A percentile compares a stretch with the other conserved stretches of the same genome.
These are phyloP conservation scores for Cutaneotrichosporon daszewskae DNA, from an alignment of 1,284 basidiomycete species.

Conservation along the genomic window DNA sequence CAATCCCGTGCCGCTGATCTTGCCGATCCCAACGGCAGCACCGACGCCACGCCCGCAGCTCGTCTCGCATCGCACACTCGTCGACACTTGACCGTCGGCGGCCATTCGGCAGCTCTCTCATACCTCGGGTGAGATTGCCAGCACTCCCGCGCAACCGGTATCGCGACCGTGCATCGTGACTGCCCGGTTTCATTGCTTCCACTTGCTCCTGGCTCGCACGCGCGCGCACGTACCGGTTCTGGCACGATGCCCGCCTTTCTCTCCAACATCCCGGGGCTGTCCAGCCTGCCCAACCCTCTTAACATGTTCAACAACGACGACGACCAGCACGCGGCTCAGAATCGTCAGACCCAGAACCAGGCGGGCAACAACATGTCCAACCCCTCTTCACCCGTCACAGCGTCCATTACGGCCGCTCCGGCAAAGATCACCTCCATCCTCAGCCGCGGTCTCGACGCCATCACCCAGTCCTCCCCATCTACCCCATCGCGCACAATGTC, in stretches of 20 bases:
- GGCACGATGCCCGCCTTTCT: constrained; percentile 4
- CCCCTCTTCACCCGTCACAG: not conserved
- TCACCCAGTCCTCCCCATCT: not conserved
- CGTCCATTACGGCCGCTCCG: not conserved
- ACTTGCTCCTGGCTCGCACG: not conserved
- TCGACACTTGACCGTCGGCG: no score
- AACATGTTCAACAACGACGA: constrained; percentile 23
- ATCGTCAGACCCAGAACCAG: not conserved
- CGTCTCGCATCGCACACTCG: no score
- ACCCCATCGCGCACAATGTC: not conserved
- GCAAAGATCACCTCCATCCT: not conserved
- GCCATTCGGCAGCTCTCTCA: no score
- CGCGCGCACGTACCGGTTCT: no score
- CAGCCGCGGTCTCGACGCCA: not conserved
- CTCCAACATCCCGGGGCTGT: constrained; percentile 6
- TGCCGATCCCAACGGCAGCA: no score
- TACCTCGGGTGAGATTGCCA: no score
- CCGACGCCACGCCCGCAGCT: no score
- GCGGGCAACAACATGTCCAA: not conserved
- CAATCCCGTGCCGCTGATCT: no score
- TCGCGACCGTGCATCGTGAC: constrained; percentile 9
- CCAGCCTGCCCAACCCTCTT: constrained; percentile 28
- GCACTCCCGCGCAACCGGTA: no score
- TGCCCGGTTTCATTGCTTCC: not conserved
- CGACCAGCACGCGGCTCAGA: constrained; percentile 1